Percentiles rank a stretch among this genome's conserved stretches.
These are phyloP conservation scores for Periconia digitata DNA, from an alignment of 2,329 filamentous ascomycete species.

Conservation along the genomic window DNA sequence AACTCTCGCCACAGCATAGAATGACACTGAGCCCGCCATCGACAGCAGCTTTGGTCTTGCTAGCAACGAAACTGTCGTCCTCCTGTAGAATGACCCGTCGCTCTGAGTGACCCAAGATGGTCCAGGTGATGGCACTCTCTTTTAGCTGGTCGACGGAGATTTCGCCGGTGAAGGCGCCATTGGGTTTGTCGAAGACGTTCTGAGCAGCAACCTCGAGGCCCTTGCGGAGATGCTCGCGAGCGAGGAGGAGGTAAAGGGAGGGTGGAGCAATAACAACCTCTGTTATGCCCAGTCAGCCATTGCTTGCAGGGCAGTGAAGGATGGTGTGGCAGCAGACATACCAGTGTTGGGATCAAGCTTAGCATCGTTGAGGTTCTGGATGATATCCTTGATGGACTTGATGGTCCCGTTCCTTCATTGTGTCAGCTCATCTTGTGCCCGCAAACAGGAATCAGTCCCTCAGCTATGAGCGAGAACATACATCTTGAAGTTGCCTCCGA, in stretches of 20 bases:
- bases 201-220: constrained; percentile 87
- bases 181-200: constrained; percentile 97
- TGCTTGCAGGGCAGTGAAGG: not conserved
- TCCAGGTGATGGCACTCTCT: constrained; percentile 86
- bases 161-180: constrained; percentile 96
- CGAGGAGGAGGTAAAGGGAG: constrained; percentile 83
- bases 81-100: constrained; percentile 88
- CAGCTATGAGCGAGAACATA: constrained; percentile 46
- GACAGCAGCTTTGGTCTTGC: constrained; percentile 91
- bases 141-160: constrained; percentile 89
- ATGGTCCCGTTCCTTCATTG: constrained; percentile 82
- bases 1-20: constrained; percentile 94
- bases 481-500: constrained; percentile 99
- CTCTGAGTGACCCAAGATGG: constrained; percentile 92
- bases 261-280: constrained; percentile 96
- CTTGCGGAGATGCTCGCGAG: constrained; percentile 74
- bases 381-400: constrained; percentile 86
- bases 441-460: constrained; percentile 17
- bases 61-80: constrained; percentile 77
- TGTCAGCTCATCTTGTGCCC: constrained; percentile 18
- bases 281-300: constrained; percentile 38
- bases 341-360: constrained; percentile 74
- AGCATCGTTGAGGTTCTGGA: constrained; percentile 84
- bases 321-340: constrained; percentile 48
- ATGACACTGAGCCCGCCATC: constrained; percentile 88